Base-by-base conservation (phyloP, 2,329 filamentous ascomycete species). In the Iodosphaeria phyllophila region DNA sequence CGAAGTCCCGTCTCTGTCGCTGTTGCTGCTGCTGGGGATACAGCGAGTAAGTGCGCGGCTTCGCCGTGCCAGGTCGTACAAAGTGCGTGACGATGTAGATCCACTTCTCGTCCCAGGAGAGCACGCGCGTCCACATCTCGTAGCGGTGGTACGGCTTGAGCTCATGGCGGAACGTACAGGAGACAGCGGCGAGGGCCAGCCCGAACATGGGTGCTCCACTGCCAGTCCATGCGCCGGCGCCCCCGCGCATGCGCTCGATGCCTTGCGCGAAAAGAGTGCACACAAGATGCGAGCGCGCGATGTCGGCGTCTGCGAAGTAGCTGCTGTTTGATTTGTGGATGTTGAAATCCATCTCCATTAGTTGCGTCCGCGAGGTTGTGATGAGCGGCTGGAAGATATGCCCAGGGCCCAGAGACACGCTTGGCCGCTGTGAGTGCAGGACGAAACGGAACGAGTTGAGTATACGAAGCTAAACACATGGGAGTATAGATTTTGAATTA, bases 261-360 rank as follows among this genome's bases (percentile, higher is more conserved):
- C 40, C 44, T 8, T 36, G 33, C 9, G 40, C 35, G 25, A 46
- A 48, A 6, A 68, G 36, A 3, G 56, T 53, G 18, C 61, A 68
- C 23, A 76, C 60, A 6, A 74, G 57, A 26, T 73, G 64, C 2
- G 69, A 71, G 24, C 74, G 66, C 6, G 67, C 61, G 30, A 77
- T 62, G 40, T 79, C 73, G 32, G 75, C 58, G 40, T 78, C 73
- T 20, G 63, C 54, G 41, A 78, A 77, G 43, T 78, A 78, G 3
- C 73, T 76, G 32, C 56, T 64, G 47, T 78, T 78, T 21, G 62
- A 69, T 41, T 78, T 78, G 51, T 78, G 73, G 29, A 75, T 39
- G 47, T 79, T 78, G 52, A 76, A 76, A 44, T 79, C 75, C 35
- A 60, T 72, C 45, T 79, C 73, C 32, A 65, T 51, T 20, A 73